phyloP scores from a whole-genome alignment of 257 asterid species.

The Ballota nigra region DNA sequence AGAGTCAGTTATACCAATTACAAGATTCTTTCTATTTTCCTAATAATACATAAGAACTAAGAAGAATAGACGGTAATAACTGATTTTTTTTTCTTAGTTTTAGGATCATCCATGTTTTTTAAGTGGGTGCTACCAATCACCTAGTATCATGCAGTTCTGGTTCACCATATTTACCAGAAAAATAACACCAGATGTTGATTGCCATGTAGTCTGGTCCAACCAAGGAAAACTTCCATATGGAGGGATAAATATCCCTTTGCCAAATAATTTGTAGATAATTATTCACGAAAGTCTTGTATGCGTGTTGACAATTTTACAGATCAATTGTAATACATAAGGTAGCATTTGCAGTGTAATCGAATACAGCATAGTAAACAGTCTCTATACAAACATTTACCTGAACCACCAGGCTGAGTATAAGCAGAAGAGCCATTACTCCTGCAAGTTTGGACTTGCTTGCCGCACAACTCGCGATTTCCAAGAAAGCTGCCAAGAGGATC shows the following conservation, averaged over 20 bases:
- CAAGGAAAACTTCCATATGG: background rate
- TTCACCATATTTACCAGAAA: constrained; percentile 11
- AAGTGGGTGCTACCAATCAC: background rate
- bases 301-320: background rate
- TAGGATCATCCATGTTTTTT: background rate
- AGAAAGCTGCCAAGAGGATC: constrained; percentile 53
- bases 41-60: background rate
- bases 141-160: constrained; percentile 2
- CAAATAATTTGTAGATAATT: background rate
- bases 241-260: background rate
- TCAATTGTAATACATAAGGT: background rate
- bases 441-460: constrained; percentile 61
- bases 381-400: constrained; percentile 44
- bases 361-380: background rate
- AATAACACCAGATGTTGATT: background rate
- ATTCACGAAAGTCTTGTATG: background rate
- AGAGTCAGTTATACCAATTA: background rate
- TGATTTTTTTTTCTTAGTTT: background rate
- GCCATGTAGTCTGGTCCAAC: constrained; percentile 1
- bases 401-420: constrained; percentile 35
- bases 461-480: constrained; percentile 84
- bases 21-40: background rate
- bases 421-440: constrained; percentile 36
- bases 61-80: background rate
- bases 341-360: background rate